phyloP scores from a whole-genome alignment of 257 asterid species.

The Petunia secreta region DNA sequence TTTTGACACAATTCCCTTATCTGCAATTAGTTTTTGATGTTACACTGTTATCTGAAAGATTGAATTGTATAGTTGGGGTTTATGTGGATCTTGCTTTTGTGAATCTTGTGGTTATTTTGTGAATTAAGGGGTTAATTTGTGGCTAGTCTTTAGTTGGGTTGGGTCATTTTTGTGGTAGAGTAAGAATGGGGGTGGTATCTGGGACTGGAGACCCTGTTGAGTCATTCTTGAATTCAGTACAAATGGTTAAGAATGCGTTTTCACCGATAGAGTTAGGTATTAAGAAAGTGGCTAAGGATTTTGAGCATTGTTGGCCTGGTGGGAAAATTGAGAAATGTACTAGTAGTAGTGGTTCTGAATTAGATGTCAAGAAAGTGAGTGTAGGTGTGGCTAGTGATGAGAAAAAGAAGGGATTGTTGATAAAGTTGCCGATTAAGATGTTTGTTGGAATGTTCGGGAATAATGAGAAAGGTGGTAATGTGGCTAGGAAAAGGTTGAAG shows the following conservation, averaged over 20 bases:
- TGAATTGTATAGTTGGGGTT: constrained; percentile 24
- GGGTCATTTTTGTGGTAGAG: constrained; percentile 1
- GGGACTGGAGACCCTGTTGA: constrained; percentile 77
- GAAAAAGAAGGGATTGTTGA: constrained; percentile 44
- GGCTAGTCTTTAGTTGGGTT: not conserved
- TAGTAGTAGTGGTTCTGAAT: constrained; percentile 37
- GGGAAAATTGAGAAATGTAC: constrained; percentile 33
- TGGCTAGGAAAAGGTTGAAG: constrained; percentile 56
- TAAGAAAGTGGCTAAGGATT: constrained; percentile 70
- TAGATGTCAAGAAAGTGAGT: constrained; percentile 49
- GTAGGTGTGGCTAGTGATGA: constrained; percentile 41
- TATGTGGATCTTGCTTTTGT: constrained; percentile 20
- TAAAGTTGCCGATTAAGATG: constrained; percentile 56
- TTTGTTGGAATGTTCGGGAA: constrained; percentile 62
- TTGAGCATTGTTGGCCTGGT: constrained; percentile 79
- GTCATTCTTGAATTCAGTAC: constrained; percentile 78
- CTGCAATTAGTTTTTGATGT: not conserved
- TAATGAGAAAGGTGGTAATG: constrained; percentile 42
- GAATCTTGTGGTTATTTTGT: constrained; percentile 13
- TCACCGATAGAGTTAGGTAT: constrained; percentile 76
- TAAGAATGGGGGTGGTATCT: constrained; percentile 61
- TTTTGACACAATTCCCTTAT: not conserved
- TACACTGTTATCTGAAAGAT: not conserved
- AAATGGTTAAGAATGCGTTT: constrained; percentile 67
- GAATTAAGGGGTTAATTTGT: not conserved